Evolutionary conservation across 163 green algal genomes (phyloP), one percentile per base, ranked within the genome.

Genomic region (Scenedesmus sp.): DNA sequence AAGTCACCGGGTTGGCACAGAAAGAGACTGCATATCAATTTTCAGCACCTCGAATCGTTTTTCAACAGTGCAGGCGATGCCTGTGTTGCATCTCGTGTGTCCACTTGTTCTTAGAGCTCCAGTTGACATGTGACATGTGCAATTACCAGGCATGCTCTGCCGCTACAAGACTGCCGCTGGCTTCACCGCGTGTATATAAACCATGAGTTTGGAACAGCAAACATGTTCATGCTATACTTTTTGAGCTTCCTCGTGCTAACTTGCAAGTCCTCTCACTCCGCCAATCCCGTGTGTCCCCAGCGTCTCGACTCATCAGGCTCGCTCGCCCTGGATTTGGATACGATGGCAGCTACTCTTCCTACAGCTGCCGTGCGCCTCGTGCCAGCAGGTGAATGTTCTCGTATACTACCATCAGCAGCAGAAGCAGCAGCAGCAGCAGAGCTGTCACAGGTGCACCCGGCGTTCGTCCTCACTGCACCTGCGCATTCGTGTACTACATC

Each of bases 381-480:
- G 5, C 70, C 70, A 15, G 70, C 70, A 79, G 23, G 70, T 79
- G 70, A 79, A 20, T 52, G 23, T 12, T 5, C 2, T 52, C 3
- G 3, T 23, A 3, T 18, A 18, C 66, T 6, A 76, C 70, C 2
- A 52, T 4, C 66, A 76, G 66, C 66, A 76, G 70, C 70, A 79
- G 70, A 23, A 79, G 70, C 70, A 79, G 70, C 70, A 79, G 70
- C 70, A 79, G 70, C 70, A 79, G 70, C 70, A 79, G 23, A 52
- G 70, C 46, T 79, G 23, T 46, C 34, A 46, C 34, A 46, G 34
- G 34, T 46, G 34, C 34, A 46, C 34, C 34, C 34, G 34, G 34
- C 34, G 34, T 46, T 46, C 34, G 34, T 46, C 34, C 34, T 46
- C 62, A 70, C 62, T 70, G 62, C 62, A 70, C 0, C 0, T 20